Evolutionary conservation across 441 rosid genomes (phyloP).

Genomic region (Bruguiera hainesii): DNA sequence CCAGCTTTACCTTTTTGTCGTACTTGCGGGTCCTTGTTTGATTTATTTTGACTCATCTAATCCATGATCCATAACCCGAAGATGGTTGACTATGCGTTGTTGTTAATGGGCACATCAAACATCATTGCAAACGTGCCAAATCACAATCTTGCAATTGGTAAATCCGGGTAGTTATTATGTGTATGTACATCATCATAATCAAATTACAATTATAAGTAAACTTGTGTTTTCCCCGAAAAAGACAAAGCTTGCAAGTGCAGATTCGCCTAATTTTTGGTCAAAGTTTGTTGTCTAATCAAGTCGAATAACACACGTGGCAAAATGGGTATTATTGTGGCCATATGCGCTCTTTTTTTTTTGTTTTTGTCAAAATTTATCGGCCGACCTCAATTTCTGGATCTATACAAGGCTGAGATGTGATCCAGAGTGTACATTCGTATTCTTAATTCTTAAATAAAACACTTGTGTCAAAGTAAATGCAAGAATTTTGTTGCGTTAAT

Average conservation of each 20-base stretch:
- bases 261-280: conserved; percentile 5
- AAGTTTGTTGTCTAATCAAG: not conserved
- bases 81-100: not conserved
- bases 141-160: not conserved
- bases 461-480: no score
- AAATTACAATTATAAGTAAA: not conserved
- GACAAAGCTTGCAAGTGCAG: not conserved
- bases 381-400: conserved; percentile 1
- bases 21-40: conserved; percentile 1
- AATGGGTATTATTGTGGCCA: not conserved
- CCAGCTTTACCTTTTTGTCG: not conserved
- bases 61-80: not conserved
- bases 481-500: no score
- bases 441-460: no score
- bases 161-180: not conserved
- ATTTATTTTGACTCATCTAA: not conserved
- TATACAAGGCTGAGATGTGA: no score
- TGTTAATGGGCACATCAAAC: not conserved
- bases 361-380: not conserved
- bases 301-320: conserved; percentile 3
- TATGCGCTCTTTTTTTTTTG: not conserved
- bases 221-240: not conserved
- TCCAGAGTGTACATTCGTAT: not conserved
- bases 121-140: conserved; percentile 20
- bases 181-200: not conserved